A percentile compares a stretch with the other conserved stretches of the same genome.
These are phyloP conservation scores for Venturia effusa DNA, from an alignment of 2,329 filamentous ascomycete genomes.

Conservation along the genomic window DNA sequence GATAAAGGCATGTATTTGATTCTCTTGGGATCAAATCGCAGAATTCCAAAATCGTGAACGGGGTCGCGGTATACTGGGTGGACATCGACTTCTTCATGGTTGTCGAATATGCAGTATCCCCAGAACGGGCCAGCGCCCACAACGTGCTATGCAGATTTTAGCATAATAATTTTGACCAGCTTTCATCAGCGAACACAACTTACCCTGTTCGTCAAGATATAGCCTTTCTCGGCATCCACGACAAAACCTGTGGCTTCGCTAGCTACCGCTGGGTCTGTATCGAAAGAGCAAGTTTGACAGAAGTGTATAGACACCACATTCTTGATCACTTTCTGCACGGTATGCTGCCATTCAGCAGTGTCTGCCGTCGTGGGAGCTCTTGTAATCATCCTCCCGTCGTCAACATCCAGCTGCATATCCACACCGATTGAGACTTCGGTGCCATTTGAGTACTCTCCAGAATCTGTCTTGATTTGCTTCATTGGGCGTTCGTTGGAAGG, in stretches of 20 bases:
- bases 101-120: slow-evolving; percentile 97
- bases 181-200: slow-evolving; percentile 2
- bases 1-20: slow-evolving; percentile 96
- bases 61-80: slow-evolving; percentile 96
- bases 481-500: slow-evolving; percentile 40
- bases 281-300: slow-evolving; percentile 94
- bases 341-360: slow-evolving; percentile 86
- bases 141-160: slow-evolving; percentile 53
- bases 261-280: slow-evolving; percentile 87
- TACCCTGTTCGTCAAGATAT: slow-evolving; percentile 42
- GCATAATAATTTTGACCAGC: slow-evolving; percentile 9
- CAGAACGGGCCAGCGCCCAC: slow-evolving; percentile 94
- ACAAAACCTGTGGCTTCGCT: slow-evolving; percentile 97
- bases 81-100: slow-evolving; percentile 92
- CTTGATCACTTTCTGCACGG: slow-evolving; percentile 85
- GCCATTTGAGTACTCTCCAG: slow-evolving; percentile 23
- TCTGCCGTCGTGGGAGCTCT: slow-evolving; percentile 43
- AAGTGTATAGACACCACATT: slow-evolving; percentile 99
- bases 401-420: slow-evolving; percentile 30
- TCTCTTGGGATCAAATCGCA: slow-evolving; percentile 87
- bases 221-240: slow-evolving; percentile 84
- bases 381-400: slow-evolving; percentile 26
- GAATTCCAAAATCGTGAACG: slow-evolving; percentile 95
- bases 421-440: slow-evolving; percentile 28
- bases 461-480: slow-evolving; percentile 34